Base-by-base conservation (phyloP, 345 rosid species). In the Eucalyptus sp. region DNA sequence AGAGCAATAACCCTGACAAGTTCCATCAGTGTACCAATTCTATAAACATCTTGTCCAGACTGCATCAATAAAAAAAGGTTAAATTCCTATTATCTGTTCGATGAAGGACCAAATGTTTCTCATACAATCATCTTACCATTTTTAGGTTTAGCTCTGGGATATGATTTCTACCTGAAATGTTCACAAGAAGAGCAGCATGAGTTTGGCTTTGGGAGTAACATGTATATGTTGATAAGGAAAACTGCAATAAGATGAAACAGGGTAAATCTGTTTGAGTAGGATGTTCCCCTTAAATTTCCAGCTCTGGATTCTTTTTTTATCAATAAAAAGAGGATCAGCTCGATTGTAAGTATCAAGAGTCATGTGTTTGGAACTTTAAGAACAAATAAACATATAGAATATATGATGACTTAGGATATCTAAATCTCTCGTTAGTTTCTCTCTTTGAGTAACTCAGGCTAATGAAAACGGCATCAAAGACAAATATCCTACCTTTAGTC, bases 101-200 rank as follows among this genome's bases (percentile, higher is more conserved):
- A 22, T 0, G 27, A 24, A 58, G 64, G 64, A 58, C 64, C 64
- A 58, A 58, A 58, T 24, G 14, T 49, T 17, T 46, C 64, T 17
- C 51, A 25, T 46, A 17, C 48, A 31, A 88, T 66, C 58, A 50
- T 25, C 92, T 91, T 68, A 94, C 99, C 99, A 96, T 96, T 94
- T 96, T 97, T 9, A 97, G 99, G 88, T 97, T 96, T 87, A 96
- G 92, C 94, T 97, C 99, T 50, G 99, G 99, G 89, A 97, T 97
- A 88, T 95, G 89, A 96, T 97, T 90, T 97, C 98, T 88, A 96
- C 99, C 98, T 96, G 93, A 88, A 87, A 90, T 91, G 88, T 33
- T 33, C 8, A 44, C 54, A 51, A 86, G 46, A 64, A 68, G 49
- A 29, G 37, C 46, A 86, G 27, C 44, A 49, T 50, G 54, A 51